phyloP scores from a whole-genome alignment of 2,329 filamentous ascomycete species.

The Sporothrix inflata region DNA sequence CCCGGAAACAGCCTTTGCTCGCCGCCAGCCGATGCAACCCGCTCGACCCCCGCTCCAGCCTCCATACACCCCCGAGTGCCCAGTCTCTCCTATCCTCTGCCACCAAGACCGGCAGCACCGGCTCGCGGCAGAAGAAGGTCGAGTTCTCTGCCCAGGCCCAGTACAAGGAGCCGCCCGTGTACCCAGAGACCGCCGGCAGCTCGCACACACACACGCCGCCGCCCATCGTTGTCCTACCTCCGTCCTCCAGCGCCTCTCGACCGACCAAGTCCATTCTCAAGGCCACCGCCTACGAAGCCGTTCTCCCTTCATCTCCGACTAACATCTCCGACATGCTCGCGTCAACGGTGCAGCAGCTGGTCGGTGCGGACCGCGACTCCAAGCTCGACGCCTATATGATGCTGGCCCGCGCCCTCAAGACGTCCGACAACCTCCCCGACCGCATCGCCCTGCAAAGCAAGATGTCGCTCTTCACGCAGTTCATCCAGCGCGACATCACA shows the following conservation, averaged over 20 bases:
- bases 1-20: conserved; percentile 43
- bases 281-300: conserved; percentile 49
- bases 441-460: conserved; percentile 72
- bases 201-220: conserved; percentile 12
- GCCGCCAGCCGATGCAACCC: conserved; percentile 38
- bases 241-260: conserved; percentile 42
- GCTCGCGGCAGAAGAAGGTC: conserved; percentile 57
- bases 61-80: conserved; percentile 58
- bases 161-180: conserved; percentile 58
- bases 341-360: conserved; percentile 79
- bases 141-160: conserved; percentile 61
- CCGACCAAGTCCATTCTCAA: conserved; percentile 78
- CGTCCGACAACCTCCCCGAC: conserved; percentile 81
- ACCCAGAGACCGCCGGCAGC: conserved; percentile 42
- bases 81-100: conserved; percentile 48
- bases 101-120: conserved; percentile 38
- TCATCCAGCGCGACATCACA: conserved; percentile 79
- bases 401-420: conserved; percentile 73
- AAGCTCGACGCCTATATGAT: conserved; percentile 86
- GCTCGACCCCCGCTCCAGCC: conserved; percentile 46
- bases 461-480: conserved; percentile 76
- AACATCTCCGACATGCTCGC: conserved; percentile 81
- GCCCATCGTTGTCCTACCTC: conserved; percentile 44
- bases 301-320: conserved; percentile 47
- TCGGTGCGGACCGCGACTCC: conserved; percentile 69